Conservation (phyloP, 768 basidiomycete genomes). For the Boletus rufocinnamomeus region DNA sequence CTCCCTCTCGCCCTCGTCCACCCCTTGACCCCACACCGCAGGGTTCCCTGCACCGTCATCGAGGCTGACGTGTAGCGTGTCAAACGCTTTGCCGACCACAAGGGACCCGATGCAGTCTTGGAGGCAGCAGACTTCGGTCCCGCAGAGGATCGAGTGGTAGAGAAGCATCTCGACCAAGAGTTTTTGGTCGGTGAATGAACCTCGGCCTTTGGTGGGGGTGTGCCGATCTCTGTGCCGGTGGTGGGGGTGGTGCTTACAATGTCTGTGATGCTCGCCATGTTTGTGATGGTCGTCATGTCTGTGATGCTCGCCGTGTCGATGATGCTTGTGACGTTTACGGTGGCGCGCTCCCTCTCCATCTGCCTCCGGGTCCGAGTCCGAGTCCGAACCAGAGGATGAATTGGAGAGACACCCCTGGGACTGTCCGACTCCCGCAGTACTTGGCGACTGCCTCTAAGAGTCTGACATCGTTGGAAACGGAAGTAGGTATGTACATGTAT, state of each 20-base stretch:
- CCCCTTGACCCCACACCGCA: slow-evolving; percentile 50
- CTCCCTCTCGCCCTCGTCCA: slow-evolving; percentile 17
- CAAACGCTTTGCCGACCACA: slow-evolving; percentile 78
- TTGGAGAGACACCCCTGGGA: no score
- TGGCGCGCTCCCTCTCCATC: no score
- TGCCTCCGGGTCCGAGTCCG: no score
- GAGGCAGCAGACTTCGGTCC: slow-evolving; percentile 77
- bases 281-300: no score
- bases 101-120: slow-evolving; percentile 72
- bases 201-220: not conserved
- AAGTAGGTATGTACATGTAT: no score
- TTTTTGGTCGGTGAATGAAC: slow-evolving; percentile 54
- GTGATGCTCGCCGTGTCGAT: no score
- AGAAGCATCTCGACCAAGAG: slow-evolving; percentile 72
- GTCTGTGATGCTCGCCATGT: no score
- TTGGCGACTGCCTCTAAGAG: no score
- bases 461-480: no score
- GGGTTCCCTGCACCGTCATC: slow-evolving; percentile 46
- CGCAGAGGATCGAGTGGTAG: slow-evolving; percentile 88
- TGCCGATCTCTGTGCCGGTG: not conserved
- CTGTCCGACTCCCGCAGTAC: no score
- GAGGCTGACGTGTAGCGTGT: slow-evolving; percentile 78
- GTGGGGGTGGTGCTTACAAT: not conserved
- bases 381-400: no score
- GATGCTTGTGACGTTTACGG: no score